Conservation (phyloP, 768 basidiomycete genomes). For the Lactarius hatsudake region DNA sequence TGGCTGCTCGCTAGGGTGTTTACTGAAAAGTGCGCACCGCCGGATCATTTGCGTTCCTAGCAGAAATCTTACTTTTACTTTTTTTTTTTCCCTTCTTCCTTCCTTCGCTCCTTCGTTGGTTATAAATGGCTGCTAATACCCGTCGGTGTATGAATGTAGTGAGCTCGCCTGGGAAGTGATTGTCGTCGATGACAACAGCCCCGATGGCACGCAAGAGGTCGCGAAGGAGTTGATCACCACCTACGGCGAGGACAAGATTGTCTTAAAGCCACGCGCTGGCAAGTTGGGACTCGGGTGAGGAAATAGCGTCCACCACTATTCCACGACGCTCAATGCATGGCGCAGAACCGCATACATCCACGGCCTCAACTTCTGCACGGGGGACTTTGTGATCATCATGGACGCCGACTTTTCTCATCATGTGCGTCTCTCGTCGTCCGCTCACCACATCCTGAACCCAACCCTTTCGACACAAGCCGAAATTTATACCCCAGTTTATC, state of each 20-base stretch:
- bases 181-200: conserved; percentile 88
- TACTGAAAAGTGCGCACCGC: conserved; percentile 59
- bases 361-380: conserved; percentile 83
- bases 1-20: conserved; percentile 84
- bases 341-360: conserved; percentile 87
- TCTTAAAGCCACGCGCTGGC: conserved; percentile 83
- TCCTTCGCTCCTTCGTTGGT: no score
- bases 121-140: conserved; percentile 9
- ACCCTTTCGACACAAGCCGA: conserved; percentile 56
- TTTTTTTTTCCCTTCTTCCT: background rate
- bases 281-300: conserved; percentile 84
- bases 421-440: conserved; percentile 43
- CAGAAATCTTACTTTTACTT: background rate
- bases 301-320: background rate
- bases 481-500: conserved; percentile 93
- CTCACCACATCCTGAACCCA: background rate
- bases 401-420: conserved; percentile 97
- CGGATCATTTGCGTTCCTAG: background rate
- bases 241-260: conserved; percentile 85
- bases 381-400: conserved; percentile 96
- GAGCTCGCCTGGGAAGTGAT: conserved; percentile 83
- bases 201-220: conserved; percentile 89
- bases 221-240: conserved; percentile 72
- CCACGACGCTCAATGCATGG: background rate
- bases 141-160: conserved; percentile 40